Evolutionary conservation across 2,329 filamentous ascomycete genomes (phyloP).

Genomic region (Claviceps pusilla): DNA sequence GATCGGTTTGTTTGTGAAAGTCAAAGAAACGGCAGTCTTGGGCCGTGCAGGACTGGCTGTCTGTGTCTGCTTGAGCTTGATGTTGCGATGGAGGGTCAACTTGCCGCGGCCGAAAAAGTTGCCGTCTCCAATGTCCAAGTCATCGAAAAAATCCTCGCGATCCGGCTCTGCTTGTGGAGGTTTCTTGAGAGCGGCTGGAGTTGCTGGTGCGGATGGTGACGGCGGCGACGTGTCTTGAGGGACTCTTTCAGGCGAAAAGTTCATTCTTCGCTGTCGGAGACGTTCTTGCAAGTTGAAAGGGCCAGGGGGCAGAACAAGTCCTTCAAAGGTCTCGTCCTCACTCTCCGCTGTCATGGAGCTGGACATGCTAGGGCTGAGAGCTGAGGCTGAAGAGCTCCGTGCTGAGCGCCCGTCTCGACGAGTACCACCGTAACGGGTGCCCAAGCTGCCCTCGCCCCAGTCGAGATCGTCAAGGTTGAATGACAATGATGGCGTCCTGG

Average conservation of each 20-base stretch:
- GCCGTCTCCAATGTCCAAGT: constrained; percentile 72
- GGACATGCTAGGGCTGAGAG: constrained; percentile 80
- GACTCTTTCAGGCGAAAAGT: constrained; percentile 38
- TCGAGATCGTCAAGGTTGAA: constrained; percentile 63
- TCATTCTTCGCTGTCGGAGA: constrained; percentile 54
- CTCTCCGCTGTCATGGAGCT: constrained; percentile 86
- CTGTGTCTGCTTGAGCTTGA: constrained; percentile 65
- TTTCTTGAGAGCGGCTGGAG: constrained; percentile 12
- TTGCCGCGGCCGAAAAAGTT: constrained; percentile 70
- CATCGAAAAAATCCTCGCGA: constrained; percentile 68
- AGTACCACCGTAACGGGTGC: constrained; percentile 79
- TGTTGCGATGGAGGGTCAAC: constrained; percentile 75
- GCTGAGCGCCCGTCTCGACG: constrained; percentile 63
- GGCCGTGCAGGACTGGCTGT: constrained; percentile 55
- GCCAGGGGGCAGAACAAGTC: constrained; percentile 70
- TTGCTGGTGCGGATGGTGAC: neutral
- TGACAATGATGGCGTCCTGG: constrained; percentile 39
- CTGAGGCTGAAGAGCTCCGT: constrained; percentile 74
- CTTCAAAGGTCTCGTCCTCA: constrained; percentile 82
- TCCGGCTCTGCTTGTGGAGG: constrained; percentile 26
- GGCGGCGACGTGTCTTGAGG: constrained; percentile 18
- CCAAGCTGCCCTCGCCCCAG: constrained; percentile 86
- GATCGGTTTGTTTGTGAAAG: constrained; percentile 70
- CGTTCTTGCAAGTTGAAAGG: constrained; percentile 72
- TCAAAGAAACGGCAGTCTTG: constrained; percentile 68